Conservation (phyloP, 2,329 filamentous ascomycete species). For the Teratosphaeria pseudoeucalypti region DNA sequence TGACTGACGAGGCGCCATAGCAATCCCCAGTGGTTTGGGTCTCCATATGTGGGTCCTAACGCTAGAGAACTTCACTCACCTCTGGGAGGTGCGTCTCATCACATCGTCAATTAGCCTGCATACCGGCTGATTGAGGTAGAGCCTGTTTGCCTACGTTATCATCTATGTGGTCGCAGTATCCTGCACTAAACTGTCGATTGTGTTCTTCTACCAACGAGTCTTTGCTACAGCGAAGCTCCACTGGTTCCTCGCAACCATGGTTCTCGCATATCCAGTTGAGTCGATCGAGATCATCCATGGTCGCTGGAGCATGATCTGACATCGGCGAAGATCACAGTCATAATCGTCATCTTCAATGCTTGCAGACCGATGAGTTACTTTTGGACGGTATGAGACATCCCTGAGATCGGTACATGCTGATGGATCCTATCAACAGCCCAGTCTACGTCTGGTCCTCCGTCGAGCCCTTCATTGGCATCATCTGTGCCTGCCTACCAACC, state of each 20-base stretch:
- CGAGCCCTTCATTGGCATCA: conserved; percentile 5
- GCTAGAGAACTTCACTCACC: neutral
- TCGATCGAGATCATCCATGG: neutral
- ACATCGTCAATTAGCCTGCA: neutral
- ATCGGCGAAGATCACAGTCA: neutral
- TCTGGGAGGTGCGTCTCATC: conserved; percentile 1
- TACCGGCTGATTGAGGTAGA: neutral
- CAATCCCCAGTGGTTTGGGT: conserved; percentile 1
- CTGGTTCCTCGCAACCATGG: neutral
- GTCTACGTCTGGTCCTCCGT: conserved; percentile 7
- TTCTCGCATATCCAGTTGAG: conserved; percentile 1
- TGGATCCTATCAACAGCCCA: neutral
- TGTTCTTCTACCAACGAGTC: conserved; percentile 1
- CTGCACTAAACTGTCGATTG: conserved; percentile 1
- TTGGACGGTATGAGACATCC: neutral
- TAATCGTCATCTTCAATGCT: conserved; percentile 1
- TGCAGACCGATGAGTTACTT: conserved; percentile 1
- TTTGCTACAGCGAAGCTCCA: neutral
- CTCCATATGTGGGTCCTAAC: conserved; percentile 1
- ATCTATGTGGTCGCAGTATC: conserved; percentile 2
- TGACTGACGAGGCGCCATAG: neutral
- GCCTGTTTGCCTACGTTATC: conserved; percentile 1
- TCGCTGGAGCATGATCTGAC: neutral
- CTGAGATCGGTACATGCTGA: neutral
- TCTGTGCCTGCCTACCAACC: conserved; percentile 7